Evolutionary conservation across 768 basidiomycete species (phyloP).

Genomic region (Leucosporidium scottii): DNA sequence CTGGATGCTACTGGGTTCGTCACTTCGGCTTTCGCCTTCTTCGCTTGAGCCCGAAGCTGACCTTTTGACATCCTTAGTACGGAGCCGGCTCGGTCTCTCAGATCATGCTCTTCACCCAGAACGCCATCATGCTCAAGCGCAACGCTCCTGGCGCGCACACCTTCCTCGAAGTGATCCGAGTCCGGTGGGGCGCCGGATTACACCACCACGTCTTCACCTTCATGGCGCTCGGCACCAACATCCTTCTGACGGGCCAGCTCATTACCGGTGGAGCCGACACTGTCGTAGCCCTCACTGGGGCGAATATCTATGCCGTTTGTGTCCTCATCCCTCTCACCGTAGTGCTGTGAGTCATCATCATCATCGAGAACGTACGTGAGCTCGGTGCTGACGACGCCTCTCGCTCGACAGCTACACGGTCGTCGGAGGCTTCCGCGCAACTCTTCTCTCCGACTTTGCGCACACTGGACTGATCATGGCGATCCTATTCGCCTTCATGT

Average conservation of each 20-base stretch:
- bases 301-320: slow-evolving; percentile 48
- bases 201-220: slow-evolving; percentile 45
- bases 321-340: slow-evolving; percentile 50
- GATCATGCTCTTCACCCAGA: slow-evolving; percentile 49
- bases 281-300: slow-evolving; percentile 49
- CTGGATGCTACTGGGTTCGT: not conserved
- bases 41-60: too few species aligned
- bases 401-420: slow-evolving; percentile 41
- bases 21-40: too few species aligned
- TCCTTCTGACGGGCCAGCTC: slow-evolving; percentile 39
- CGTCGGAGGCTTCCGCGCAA: slow-evolving; percentile 31
- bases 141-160: slow-evolving; percentile 57
- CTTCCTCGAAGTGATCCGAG: slow-evolving; percentile 52
- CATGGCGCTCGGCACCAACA: slow-evolving; percentile 14
- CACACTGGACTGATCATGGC: slow-evolving; percentile 50
- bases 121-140: slow-evolving; percentile 50
- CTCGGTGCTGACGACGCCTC: too few species aligned
- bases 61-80: too few species aligned
- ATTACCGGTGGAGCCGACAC: slow-evolving; percentile 45
- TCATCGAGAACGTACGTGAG: too few species aligned
- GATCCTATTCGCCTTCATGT: slow-evolving; percentile 44
- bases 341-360: slow-evolving; percentile 35
- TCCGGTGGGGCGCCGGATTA: slow-evolving; percentile 37
- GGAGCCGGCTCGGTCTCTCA: slow-evolving; percentile 35
- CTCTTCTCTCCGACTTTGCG: slow-evolving; percentile 44